Percentiles rank a stretch among this genome's conserved stretches.
These are phyloP conservation scores for Salvia hispanica DNA, from an alignment of 257 asterid species.

Conservation along the genomic window DNA sequence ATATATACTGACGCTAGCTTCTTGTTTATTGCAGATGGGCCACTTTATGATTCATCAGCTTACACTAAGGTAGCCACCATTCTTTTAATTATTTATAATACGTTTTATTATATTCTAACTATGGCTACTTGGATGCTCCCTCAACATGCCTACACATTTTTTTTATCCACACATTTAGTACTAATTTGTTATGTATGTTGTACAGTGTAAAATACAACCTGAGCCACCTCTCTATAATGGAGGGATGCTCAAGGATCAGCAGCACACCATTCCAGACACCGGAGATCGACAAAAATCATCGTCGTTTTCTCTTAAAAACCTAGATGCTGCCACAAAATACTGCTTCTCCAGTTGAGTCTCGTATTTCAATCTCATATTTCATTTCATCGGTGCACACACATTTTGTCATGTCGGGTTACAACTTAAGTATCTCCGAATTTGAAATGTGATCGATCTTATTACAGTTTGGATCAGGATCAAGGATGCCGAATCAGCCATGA, in stretches of 20 bases:
- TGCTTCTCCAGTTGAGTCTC: conserved; percentile 67
- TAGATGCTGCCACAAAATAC: conserved; percentile 42
- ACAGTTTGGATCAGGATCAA: conserved; percentile 69
- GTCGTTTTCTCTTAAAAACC: conserved; percentile 43
- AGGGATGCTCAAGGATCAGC: conserved; percentile 54
- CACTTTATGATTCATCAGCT: conserved; percentile 77
- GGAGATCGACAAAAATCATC: conserved; percentile 34
- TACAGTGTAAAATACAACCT: conserved; percentile 61
- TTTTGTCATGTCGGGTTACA: no score
- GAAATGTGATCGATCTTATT: no score
- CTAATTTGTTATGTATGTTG: neutral
- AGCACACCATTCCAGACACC: neutral
- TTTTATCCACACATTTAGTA: no score
- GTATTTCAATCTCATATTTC: neutral
- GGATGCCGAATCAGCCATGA: conserved; percentile 38
- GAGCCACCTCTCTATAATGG: conserved; percentile 71
- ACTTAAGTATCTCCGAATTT: no score
- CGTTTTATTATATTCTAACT: neutral
- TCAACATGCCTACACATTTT: no score
- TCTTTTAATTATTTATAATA: neutral
- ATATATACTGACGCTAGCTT: neutral
- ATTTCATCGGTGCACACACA: neutral
- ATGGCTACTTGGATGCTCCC: neutral
- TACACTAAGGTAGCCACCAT: conserved; percentile 52
- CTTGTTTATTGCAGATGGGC: conserved; percentile 65